Evolutionary conservation across 306 rosid species (phyloP).

Genomic region (Macrotyloma uniflorum): DNA sequence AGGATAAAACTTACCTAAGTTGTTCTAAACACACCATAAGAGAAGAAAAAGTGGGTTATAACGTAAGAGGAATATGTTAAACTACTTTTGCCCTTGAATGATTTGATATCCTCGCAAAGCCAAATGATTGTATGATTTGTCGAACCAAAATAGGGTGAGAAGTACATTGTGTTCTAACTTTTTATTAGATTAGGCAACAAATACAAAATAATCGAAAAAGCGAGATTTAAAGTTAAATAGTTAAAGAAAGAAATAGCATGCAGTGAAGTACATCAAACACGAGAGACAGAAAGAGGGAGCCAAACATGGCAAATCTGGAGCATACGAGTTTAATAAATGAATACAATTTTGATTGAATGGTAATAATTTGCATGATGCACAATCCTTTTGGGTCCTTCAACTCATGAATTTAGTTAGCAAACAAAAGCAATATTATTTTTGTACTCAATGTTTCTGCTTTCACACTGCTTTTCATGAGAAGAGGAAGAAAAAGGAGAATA

Average conservation of each 20-base stretch:
- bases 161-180: too few relatives aligned
- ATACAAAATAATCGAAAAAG: not conserved
- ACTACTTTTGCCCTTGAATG: not conserved
- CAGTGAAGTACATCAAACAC: not conserved
- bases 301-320: constrained; percentile 21
- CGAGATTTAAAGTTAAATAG: not conserved
- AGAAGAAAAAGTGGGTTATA: not conserved
- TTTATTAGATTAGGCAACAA: too few relatives aligned
- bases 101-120: too few relatives aligned
- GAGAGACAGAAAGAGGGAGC: constrained; percentile 36
- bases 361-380: not conserved
- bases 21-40: not conserved
- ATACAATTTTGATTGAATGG: constrained; percentile 3
- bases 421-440: not conserved
- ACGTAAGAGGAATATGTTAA: not conserved
- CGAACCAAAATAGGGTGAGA: too few relatives aligned
- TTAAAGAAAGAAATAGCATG: not conserved
- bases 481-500: too few relatives aligned
- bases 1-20: too few relatives aligned
- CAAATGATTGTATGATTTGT: not conserved
- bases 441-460: not conserved
- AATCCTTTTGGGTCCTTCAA: constrained; percentile 7
- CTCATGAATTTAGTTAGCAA: not conserved
- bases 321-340: constrained; percentile 27
- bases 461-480: not conserved